Conservation (phyloP, 495 filamentous ascomycete species). For the Chaetomium fimeti region DNA sequence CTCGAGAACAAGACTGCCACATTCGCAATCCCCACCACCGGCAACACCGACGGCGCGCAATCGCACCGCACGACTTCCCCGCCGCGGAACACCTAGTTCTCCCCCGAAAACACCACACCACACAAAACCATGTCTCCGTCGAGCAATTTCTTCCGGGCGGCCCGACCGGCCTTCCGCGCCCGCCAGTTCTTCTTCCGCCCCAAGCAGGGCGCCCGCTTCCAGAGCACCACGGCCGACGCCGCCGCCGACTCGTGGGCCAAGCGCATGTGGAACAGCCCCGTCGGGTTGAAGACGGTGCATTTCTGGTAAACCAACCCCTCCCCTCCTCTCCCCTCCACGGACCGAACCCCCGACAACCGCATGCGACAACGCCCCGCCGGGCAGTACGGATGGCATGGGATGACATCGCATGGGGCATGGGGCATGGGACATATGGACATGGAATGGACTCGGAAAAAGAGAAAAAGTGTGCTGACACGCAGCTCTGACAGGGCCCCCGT, state of each 20-base stretch:
- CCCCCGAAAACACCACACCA: background rate
- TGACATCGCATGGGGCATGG: no score
- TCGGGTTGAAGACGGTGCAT: constrained; percentile 94
- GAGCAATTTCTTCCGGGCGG: constrained; percentile 49
- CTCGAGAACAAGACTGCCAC: constrained; percentile 6
- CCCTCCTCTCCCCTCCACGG: background rate
- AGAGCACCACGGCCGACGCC: constrained; percentile 57
- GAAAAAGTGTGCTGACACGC: no score
- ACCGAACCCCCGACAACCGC: no score
- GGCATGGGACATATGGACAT: no score
- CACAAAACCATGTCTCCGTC: constrained; percentile 34
- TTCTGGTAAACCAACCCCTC: constrained; percentile 64
- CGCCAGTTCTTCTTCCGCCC: constrained; percentile 53
- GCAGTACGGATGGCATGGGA: no score
- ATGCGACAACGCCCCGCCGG: no score
- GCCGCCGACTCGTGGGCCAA: constrained; percentile 59
- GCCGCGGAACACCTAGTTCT: background rate
- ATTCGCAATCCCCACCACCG: background rate
- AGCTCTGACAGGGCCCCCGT: constrained; percentile 71
- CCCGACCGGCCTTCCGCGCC: constrained; percentile 48
- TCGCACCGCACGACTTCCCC: background rate
- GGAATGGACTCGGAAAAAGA: no score
- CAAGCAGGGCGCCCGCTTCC: constrained; percentile 57
- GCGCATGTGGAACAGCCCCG: constrained; percentile 79
- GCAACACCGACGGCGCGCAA: background rate